Evolutionary conservation across 2,329 filamentous ascomycete genomes (phyloP).

Genomic region (Claviceps humidiphila): DNA sequence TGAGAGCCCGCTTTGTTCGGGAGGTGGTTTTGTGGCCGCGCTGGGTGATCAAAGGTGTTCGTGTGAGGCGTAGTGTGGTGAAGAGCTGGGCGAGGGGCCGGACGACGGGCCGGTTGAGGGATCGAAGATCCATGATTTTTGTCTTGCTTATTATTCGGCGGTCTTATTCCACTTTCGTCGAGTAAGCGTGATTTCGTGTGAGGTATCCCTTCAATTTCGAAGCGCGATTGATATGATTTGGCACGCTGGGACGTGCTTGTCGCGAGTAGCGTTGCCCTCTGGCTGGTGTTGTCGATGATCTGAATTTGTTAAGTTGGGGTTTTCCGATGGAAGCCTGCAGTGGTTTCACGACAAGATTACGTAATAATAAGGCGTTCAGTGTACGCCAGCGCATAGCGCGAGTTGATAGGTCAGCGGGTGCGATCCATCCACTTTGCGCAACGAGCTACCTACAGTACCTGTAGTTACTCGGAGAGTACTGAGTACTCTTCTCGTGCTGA

Average conservation of each 20-base stretch:
- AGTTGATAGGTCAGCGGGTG: too few relatives aligned
- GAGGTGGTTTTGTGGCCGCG: slow-evolving; percentile 37
- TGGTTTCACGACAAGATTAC: neutral
- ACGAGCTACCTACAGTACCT: too few relatives aligned
- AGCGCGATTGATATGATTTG: neutral
- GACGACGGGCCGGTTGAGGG: slow-evolving; percentile 21
- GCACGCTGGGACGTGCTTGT: neutral
- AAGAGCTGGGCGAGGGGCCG: slow-evolving; percentile 23
- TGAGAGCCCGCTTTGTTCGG: slow-evolving; percentile 44
- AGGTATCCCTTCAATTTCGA: too few relatives aligned
- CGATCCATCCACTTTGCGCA: too few relatives aligned
- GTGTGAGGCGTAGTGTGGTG: slow-evolving; percentile 11
- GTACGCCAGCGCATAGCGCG: too few relatives aligned
- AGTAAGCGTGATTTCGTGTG: too few relatives aligned
- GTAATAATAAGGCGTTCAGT: neutral
- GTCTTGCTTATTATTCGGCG: slow-evolving; percentile 1
- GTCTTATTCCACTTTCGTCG: neutral
- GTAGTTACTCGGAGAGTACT: too few relatives aligned
- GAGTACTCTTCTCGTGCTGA: too few relatives aligned
- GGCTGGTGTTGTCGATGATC: neutral
- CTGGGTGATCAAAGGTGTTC: slow-evolving; percentile 12
- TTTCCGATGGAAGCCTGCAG: neutral
- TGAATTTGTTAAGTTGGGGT: neutral
- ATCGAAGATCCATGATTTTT: slow-evolving; percentile 21
- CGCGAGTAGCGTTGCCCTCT: neutral